Evolutionary conservation across 495 filamentous ascomycete species (phyloP), one percentile per base, ranked within the genome.

Genomic region (Choiromyces venosus): DNA sequence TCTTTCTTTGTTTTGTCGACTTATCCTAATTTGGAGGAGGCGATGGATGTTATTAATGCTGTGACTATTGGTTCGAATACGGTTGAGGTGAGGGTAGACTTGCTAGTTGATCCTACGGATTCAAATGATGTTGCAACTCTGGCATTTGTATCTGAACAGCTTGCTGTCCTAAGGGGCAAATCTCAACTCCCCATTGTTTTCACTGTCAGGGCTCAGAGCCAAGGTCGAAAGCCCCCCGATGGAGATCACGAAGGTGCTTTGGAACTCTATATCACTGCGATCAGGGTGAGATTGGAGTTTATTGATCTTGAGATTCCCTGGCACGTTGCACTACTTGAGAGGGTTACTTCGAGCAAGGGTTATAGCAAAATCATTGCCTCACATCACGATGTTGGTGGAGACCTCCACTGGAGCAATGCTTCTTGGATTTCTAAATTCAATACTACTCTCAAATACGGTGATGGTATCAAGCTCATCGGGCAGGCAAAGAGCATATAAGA

Each of bases 1-100:
- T 92, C 91, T 29, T 98, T 96, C 85, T 99, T 99, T 79, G 91
- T 98, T 66, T 94, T 93, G 37, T 83, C 98, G 69, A 97, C 95
- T 0, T 83, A 93, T 56, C 93, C 94, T 19, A 86, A 91, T 80
- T 84, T 99, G 21, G 84, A 86, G 7, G 82, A 86, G 4, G 86
- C 87, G 12, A 42, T 70, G 16, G 86, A 91, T 42, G 83, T 89
- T 67, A 84, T 98, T 67, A 87, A 88, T n/a, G 84, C 87, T 74
- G 90, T 91, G 37, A 89, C 89, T 25, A 88, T 96, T 66, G 96
- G 95, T 14, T 91, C 91, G 18, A 94, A 99, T 83, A 95, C 96
- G 21, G 91, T 98, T 10, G 95, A 99, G 83, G 80, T 98, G 70
- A 89, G 95, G 6, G 93, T 97, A n/a, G 95, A 99, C 83, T 84